Evolutionary conservation across 2,329 filamentous ascomycete genomes (phyloP), one percentile per base, ranked within the genome.

Genomic region (Penicillium thymicola): DNA sequence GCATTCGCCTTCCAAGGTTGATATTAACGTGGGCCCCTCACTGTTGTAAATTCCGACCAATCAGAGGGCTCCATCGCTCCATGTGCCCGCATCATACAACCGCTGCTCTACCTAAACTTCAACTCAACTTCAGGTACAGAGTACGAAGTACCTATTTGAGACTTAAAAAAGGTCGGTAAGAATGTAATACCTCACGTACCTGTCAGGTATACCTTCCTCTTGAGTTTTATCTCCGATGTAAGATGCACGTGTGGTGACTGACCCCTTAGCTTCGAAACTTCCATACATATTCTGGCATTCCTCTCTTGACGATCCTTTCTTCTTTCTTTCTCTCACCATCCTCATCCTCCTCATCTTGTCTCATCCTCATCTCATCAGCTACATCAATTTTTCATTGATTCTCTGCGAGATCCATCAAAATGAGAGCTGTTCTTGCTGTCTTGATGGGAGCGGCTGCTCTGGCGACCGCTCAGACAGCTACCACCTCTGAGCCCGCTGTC

Each of bases 381-480:
- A 23, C 9, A 38, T 38, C 41, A 23, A 27, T 46, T 5, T 21
- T 25, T 18, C 14, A 36, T 40, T 42, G 37, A 42, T 11, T 21
- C 34, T 23, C 27, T 36, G 23, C 11, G 18, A 25, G 28, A 16
- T 49, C 14, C 16, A 23, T 50, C 51, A 42, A 28, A 27, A 86
- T 71, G 80, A 82, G 65, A 79, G 78, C 74, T 78, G 45, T 50
- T 28, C 8, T 67, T 34, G 47, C 61, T 32, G 48, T 58, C 28
- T 32, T 71, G 34, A 53, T 73, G 43, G 62, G 60, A 11, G 58
- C 55, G 32, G 67, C 64, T 45, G 53, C 64, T 40, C 36, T 65
- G 50, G 65, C 60, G 32, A 51, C 51, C 27, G 70, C 70, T 34
- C 63, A 69, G 51, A 55, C 62, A 23, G 61, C 65, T 42, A 71